phyloP scores from a whole-genome alignment of 2,329 filamentous ascomycete species.

The Cladobotryum mycophilum region DNA sequence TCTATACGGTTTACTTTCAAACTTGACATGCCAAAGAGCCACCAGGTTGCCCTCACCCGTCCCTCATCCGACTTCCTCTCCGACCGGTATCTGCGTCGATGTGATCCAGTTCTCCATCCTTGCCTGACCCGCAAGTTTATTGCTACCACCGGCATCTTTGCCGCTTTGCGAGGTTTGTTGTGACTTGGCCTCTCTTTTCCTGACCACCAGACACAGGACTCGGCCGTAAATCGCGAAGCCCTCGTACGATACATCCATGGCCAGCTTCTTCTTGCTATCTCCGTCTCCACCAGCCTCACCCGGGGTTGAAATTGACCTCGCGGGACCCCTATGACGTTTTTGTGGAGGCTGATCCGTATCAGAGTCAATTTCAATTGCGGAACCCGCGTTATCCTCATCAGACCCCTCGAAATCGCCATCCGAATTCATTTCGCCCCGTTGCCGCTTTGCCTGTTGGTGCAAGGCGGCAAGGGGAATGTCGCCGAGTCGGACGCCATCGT shows the following conservation, averaged over 20 bases:
- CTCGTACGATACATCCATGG: constrained; percentile 81
- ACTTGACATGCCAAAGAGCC: neutral
- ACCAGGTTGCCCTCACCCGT: neutral
- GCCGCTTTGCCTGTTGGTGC: constrained; percentile 24
- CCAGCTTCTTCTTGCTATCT: constrained; percentile 87
- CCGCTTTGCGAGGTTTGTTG: constrained; percentile 24
- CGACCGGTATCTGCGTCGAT: constrained; percentile 61
- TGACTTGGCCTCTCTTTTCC: constrained; percentile 57
- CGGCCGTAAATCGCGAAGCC: constrained; percentile 94
- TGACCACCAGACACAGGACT: constrained; percentile 84
- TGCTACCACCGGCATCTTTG: constrained; percentile 24
- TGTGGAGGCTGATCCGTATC: constrained; percentile 36
- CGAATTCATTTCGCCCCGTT: constrained; percentile 25
- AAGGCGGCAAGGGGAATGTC: constrained; percentile 28
- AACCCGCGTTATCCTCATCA: constrained; percentile 30
- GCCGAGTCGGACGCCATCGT: constrained; percentile 24
- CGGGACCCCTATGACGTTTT: constrained; percentile 37
- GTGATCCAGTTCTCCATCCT: constrained; percentile 81
- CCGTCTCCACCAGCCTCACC: constrained; percentile 24
- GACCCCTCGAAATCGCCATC: constrained; percentile 17
- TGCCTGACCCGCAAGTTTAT: constrained; percentile 49
- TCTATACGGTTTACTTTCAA: neutral
- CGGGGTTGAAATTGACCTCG: constrained; percentile 16
- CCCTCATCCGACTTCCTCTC: constrained; percentile 26
- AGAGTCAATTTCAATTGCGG: constrained; percentile 33